Evolutionary conservation across 345 rosid genomes (phyloP), one percentile per base, ranked within the genome.

Genomic region (Syzygium oleosum): DNA sequence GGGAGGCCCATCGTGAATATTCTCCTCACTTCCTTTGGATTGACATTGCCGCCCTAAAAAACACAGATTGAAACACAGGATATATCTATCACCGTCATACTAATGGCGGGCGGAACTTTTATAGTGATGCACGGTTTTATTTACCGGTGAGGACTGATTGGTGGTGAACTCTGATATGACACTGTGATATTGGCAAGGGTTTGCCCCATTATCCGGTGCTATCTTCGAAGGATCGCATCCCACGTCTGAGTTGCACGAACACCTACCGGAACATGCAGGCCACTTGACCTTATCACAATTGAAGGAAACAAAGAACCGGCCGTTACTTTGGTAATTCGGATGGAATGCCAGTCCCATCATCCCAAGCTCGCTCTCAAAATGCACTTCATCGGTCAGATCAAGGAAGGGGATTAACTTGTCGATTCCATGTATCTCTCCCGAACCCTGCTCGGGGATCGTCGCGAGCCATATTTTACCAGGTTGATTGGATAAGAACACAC

Each of bases 1-100:
- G 99, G 97, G 89, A 97, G 97, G 55, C 99, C 99, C 98, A 97
- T 93, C 2, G 98, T 96, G 88, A 97, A 92, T 85, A 96, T 95
- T 93, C 98, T 94, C 89, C 99, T 95, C 84, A 97, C 98, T 91
- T 96, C 99, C 84, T 91, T 88, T 12, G 98, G 94, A 87, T 92
- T 91, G 13, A 96, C 98, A 86, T 59, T 91, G 90, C 89, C 90
- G 77, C 94, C 97, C 99, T 96, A 92, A 12, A 83, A 52, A 90
- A 84, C 86, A 84, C 84, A 54, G 78, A 84, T 83, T 73, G 27
- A 49, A 51, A 85, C 27, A 51, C 16, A 25, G 17, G 87, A 43
- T 31, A 17, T 31, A 68, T 19, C 49, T 9, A 34, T 41, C 10
- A 11, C 11, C 14, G 25, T 38, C 80, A 38, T 22, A 73, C 25